Evolutionary conservation across 2,329 filamentous ascomycete genomes (phyloP).

Genomic region (Sporothrix pallida): DNA sequence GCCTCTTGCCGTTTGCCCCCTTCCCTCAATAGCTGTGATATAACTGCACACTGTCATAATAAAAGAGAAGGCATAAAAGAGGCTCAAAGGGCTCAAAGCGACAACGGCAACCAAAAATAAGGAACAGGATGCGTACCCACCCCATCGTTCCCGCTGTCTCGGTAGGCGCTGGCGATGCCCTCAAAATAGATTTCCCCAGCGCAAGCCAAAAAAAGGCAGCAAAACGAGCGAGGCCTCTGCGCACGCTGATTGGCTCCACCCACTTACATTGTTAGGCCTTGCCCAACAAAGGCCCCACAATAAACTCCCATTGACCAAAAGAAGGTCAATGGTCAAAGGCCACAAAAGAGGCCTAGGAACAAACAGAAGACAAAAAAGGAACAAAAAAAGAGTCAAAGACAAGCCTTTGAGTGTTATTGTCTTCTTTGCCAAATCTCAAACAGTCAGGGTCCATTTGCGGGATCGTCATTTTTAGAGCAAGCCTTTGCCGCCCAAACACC

Average conservation of each 20-base stretch:
- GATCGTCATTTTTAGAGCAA: too few relatives aligned
- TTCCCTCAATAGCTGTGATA: too few relatives aligned
- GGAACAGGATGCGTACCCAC: background rate
- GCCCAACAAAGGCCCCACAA: slow-evolving; percentile 25
- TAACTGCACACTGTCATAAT: too few relatives aligned
- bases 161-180: slow-evolving; percentile 1
- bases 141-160: background rate
- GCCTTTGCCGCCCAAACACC: background rate
- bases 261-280: slow-evolving; percentile 26
- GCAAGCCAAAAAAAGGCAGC: background rate
- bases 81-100: background rate
- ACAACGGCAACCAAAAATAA: background rate
- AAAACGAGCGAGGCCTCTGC: background rate
- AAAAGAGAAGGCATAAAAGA: background rate
- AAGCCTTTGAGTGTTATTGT: too few relatives aligned
- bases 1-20: too few relatives aligned
- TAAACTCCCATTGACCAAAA: too few relatives aligned
- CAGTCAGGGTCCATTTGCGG: too few relatives aligned
- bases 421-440: too few relatives aligned
- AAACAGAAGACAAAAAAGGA: too few relatives aligned
- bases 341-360: too few relatives aligned
- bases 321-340: background rate
- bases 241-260: slow-evolving; percentile 20
- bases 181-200: slow-evolving; percentile 21
- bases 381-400: too few relatives aligned